phyloP scores from a whole-genome alignment of 345 rosid species.

The Raphanus sativus region DNA sequence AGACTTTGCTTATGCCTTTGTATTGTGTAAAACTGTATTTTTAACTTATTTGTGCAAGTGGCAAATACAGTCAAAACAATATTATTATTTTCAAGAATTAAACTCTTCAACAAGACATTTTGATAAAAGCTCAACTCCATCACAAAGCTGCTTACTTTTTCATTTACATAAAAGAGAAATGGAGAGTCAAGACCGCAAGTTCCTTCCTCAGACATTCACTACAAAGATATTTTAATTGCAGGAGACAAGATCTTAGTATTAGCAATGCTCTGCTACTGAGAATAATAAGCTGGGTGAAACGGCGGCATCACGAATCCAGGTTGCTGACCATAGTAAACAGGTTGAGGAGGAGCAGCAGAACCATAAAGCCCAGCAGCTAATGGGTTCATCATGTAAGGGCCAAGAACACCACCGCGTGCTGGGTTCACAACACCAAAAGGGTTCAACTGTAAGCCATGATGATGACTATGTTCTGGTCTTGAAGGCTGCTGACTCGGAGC shows the following conservation, averaged over 20 bases:
- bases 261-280: slow-evolving; percentile 50
- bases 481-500: slow-evolving; percentile 12
- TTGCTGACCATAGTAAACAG: slow-evolving; percentile 48
- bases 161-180: neutral
- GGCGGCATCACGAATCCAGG: slow-evolving; percentile 49
- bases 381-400: slow-evolving; percentile 43
- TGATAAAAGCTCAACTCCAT: neutral
- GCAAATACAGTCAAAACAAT: neutral
- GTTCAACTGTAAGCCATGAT: slow-evolving; percentile 37
- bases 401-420: slow-evolving; percentile 22
- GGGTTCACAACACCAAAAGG: slow-evolving; percentile 45
- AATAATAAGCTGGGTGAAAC: slow-evolving; percentile 51
- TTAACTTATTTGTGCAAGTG: neutral
- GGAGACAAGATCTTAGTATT: slow-evolving; percentile 40
- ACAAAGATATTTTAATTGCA: neutral
- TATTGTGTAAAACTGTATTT: slow-evolving; percentile 6
- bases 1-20: slow-evolving; percentile 15
- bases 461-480: slow-evolving; percentile 34
- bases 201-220: neutral
- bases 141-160: neutral
- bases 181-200: neutral
- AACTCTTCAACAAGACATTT: slow-evolving; percentile 23
- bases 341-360: slow-evolving; percentile 39
- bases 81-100: neutral
- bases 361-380: slow-evolving; percentile 42